Base-by-base conservation (phyloP, 805 yeast genomes). In the Sugiyamaella americana region DNA sequence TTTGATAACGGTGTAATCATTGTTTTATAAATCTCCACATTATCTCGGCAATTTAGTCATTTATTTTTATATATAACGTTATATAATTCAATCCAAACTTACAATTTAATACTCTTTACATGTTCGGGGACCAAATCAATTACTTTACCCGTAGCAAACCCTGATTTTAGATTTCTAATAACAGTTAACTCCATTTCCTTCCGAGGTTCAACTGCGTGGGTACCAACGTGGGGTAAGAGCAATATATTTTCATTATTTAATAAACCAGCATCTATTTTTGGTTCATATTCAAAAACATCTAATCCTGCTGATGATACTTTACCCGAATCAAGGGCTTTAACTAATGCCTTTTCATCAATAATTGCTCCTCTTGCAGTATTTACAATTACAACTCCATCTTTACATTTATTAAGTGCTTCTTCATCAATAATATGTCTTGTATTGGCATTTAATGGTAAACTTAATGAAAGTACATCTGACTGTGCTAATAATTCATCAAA, bases 151-250 rank as follows among this genome's bases (percentile, higher is more conserved):
- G 80, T 74, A 11, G 67, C 63, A 32, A 87, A 58, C 40, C 68
- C 80, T n/a, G 70, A 63, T 37, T 69, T 66, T 5, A 86, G 78
- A 63, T 91, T 93, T 26, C 74, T 73, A 22, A 85, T 79, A 26
- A 82, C 87, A 62, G 78, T 78, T 55, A 77, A 79, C 67, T 89
- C 96, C 96, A 93, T 86, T 56, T 75, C 75, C 55, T 71, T 67
- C 58, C 84, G 77, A 2, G 71, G 57, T 37, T 72, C 68, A 4
- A 44, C 51, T 8, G 71, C 58, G 48, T 64, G 66, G 17, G 72
- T 69, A 29, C 73, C 73, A 67, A 74, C 74, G 56, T 79, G 84
- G 17, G 84, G 84, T 56, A 76, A 69, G 46, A 79, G 65, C 18
- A 75, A 67, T 23, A 72, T 74, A 44, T 71, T 69, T 18, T 73